Conservation (phyloP, 1,284 basidiomycete genomes). For the Pascua guehoae region DNA sequence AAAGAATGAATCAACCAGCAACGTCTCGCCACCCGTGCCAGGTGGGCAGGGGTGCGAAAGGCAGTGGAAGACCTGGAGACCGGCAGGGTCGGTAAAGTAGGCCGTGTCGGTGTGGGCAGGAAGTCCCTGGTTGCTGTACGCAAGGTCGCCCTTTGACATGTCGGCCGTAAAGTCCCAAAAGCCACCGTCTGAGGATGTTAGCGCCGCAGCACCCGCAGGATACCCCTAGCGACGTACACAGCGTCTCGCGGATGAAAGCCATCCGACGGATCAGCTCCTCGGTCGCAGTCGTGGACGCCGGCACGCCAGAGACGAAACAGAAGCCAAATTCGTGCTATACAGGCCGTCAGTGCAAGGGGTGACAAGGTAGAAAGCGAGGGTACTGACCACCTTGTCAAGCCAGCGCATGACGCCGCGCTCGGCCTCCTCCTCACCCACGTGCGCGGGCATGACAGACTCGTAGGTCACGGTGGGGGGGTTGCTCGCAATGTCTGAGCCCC, state of each 20-base stretch:
- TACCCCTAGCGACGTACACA: slow-evolving; percentile 59
- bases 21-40: slow-evolving; percentile 76
- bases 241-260: slow-evolving; percentile 86
- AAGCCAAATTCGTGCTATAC: slow-evolving; percentile 78
- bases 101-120: slow-evolving; percentile 94
- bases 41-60: slow-evolving; percentile 68
- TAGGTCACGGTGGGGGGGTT: slow-evolving; percentile 73
- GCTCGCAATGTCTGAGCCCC: slow-evolving; percentile 73
- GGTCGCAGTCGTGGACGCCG: slow-evolving; percentile 75
- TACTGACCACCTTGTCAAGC: slow-evolving; percentile 73
- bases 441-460: slow-evolving; percentile 63
- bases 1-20: slow-evolving; percentile 93
- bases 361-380: too few relatives aligned
- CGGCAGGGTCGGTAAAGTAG: slow-evolving; percentile 89
- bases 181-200: slow-evolving; percentile 62
- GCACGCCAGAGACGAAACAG: slow-evolving; percentile 79
- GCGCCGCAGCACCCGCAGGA: neutral
- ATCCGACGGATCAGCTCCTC: slow-evolving; percentile 74
- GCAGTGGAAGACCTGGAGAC: slow-evolving; percentile 91
- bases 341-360: slow-evolving; percentile 1
- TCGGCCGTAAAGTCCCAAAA: slow-evolving; percentile 98
- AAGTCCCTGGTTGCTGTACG: slow-evolving; percentile 81
- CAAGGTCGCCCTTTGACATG: slow-evolving; percentile 81
- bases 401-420: slow-evolving; percentile 73
- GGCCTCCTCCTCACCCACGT: slow-evolving; percentile 19